Base-by-base conservation (phyloP, 768 basidiomycete genomes). In the Mrakia blollopis region DNA sequence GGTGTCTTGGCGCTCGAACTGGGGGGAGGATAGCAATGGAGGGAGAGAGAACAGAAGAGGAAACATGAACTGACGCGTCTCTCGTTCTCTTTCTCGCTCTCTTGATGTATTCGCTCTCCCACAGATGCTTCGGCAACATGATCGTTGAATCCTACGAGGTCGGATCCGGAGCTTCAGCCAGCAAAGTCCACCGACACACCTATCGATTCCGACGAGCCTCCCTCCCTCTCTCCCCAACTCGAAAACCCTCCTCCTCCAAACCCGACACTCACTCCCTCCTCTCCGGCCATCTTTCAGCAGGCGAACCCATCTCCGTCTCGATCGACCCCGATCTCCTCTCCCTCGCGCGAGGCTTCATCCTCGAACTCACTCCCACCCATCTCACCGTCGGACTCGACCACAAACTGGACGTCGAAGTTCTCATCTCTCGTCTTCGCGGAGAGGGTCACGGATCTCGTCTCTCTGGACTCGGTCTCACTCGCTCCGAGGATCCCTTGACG, bases 301-400 rank as follows among this genome's bases (percentile, higher is more conserved):
- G 92, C 8, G 97, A 99, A 79, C 89, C 94, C 0, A 86, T 99
- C 80, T 91, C 90, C 0, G 84, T 99, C 47, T 96, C 94, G 0
- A 89, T 94, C 73, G 93, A 93, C 78, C 94, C 94, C 0, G 86
- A 90, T 79, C 84, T 98, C n/a, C 84, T 97, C 14, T 92, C 93
- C 0, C 86, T 98, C 16, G 88, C 91, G 0, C 87, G 92, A 60
- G 96, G 96, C 0, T 95, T 90, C 82, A 89, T 98, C 75, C 81
- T 92, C 10, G 88, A 89, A 39, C 87, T 98, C 28, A 87, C 87
- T 0, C 87, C 90, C 0, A 84, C 86, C 1, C 85, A 86, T 8
- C 87, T 98, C 47, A 86, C 89, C 13, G 81, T 98, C 65, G 94
- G 94, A 10, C 88, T 97, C 0, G 95, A 98, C 79, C 92, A 93